A percentile compares a stretch with the other conserved stretches of the same genome.
These are phyloP conservation scores for Daldinia vernicosa DNA, from an alignment of 495 filamentous ascomycete genomes.

Conservation along the genomic window DNA sequence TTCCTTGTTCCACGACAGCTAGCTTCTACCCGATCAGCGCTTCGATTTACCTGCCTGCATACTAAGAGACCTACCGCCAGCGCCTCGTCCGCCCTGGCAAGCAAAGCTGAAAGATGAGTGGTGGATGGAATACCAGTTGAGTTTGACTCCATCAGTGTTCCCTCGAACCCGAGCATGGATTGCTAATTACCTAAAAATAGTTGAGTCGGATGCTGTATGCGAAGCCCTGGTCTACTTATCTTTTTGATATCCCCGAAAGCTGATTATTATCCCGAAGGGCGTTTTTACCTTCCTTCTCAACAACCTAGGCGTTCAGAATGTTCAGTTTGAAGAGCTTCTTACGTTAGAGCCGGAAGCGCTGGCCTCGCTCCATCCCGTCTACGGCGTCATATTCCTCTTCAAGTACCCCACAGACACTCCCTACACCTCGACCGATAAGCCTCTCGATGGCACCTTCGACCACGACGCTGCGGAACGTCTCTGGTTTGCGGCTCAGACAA, in stretches of 20 bases:
- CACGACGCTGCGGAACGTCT: constrained; percentile 72
- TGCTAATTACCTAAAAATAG: constrained; percentile 62
- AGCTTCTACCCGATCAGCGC: background rate
- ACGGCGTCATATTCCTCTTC: constrained; percentile 99
- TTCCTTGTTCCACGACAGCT: constrained; percentile 11
- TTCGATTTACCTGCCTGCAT: background rate
- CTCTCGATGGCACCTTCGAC: constrained; percentile 85
- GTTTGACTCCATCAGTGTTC: constrained; percentile 23
- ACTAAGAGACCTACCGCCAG: constrained; percentile 12
- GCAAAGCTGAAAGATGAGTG: constrained; percentile 58
- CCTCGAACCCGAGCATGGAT: background rate
- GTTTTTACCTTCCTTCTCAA: constrained; percentile 96
- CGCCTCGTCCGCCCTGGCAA: constrained; percentile 35
- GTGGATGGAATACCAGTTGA: constrained; percentile 67
- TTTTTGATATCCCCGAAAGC: constrained; percentile 4
- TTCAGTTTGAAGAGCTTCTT: constrained; percentile 97
- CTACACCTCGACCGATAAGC: constrained; percentile 63
- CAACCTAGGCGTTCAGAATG: constrained; percentile 87
- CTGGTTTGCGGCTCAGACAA: constrained; percentile 97
- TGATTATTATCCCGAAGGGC: constrained; percentile 64
- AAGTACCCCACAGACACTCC: constrained; percentile 87
- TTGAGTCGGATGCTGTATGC: constrained; percentile 92
- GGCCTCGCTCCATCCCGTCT: constrained; percentile 80
- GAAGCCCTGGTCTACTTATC: constrained; percentile 9
- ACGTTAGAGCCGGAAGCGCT: constrained; percentile 85